A percentile compares a stretch with the other conserved stretches of the same genome.
phyloP scores from a whole-genome alignment of 2,329 filamentous ascomycete genomes.

The Aspergillus persii region DNA sequence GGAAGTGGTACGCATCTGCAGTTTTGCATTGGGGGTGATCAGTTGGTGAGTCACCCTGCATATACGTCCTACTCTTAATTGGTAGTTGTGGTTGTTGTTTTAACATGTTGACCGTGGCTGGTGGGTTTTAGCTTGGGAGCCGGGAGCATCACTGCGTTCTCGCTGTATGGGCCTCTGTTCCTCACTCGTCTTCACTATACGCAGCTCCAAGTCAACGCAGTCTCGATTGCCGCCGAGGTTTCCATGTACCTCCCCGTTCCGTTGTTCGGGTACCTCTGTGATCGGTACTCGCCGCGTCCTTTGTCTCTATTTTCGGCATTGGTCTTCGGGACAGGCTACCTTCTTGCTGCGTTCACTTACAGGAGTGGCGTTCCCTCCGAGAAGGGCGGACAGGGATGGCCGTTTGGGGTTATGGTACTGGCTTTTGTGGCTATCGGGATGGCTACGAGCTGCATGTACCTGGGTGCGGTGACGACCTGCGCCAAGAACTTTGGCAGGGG shows the following conservation, averaged over 20 bases:
- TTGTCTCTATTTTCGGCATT: constrained; percentile 70
- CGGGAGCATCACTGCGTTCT: constrained; percentile 89
- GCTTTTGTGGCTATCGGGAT: constrained; percentile 81
- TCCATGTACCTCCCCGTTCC: constrained; percentile 92
- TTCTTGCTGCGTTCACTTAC: constrained; percentile 79
- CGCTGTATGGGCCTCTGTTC: constrained; percentile 87
- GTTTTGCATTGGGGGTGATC: constrained; percentile 61
- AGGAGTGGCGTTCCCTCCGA: constrained; percentile 55
- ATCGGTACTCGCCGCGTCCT: constrained; percentile 77
- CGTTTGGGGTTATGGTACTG: constrained; percentile 78
- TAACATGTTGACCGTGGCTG: neutral
- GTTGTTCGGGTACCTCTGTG: constrained; percentile 84
- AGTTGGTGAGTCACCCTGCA: constrained; percentile 47
- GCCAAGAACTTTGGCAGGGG: constrained; percentile 97
- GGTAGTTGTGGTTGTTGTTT: too few species aligned
- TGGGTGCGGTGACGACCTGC: constrained; percentile 87
- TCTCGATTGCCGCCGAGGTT: constrained; percentile 82
- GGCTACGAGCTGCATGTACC: constrained; percentile 84
- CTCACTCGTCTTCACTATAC: constrained; percentile 82
- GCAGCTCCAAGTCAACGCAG: constrained; percentile 87
- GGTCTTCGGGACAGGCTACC: constrained; percentile 78
- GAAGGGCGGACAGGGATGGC: constrained; percentile 58
- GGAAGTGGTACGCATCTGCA: constrained; percentile 53
- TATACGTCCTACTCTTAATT: neutral
- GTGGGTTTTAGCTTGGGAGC: constrained; percentile 63